Percentiles rank a stretch among this genome's conserved stretches.
phyloP scores from a whole-genome alignment of 768 basidiomycete genomes.

The Ephemerocybe angulata region DNA sequence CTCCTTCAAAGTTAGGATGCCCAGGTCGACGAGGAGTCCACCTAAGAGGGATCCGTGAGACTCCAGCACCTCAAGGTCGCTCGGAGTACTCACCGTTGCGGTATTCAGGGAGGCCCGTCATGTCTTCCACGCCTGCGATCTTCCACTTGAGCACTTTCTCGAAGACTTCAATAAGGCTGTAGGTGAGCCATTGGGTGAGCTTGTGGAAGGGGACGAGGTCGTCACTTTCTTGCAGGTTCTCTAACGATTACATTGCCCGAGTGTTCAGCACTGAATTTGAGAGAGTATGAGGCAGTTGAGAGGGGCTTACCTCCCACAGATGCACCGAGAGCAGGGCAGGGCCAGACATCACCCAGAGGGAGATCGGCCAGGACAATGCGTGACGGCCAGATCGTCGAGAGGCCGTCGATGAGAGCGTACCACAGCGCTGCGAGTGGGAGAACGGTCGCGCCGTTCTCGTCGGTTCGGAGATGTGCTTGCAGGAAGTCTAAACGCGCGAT shows the following conservation, averaged over 20 bases:
- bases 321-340: conserved; percentile 53
- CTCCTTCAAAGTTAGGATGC: conserved; percentile 68
- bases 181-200: conserved; percentile 90
- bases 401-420: conserved; percentile 74
- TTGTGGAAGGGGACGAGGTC: conserved; percentile 94
- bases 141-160: conserved; percentile 75
- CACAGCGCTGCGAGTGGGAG: conserved; percentile 79
- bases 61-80: too few relatives aligned
- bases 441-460: conserved; percentile 34
- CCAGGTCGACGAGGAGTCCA: conserved; percentile 83
- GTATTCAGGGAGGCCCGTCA: conserved; percentile 95
- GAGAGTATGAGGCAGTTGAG: conserved; percentile 1
- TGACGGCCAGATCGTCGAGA: conserved; percentile 88
- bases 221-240: conserved; percentile 44
- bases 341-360: conserved; percentile 92
- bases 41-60: too few relatives aligned
- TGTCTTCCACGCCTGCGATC: conserved; percentile 75
- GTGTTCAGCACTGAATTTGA: conserved; percentile 5
- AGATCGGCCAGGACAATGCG: conserved; percentile 64
- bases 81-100: conserved; percentile 66
- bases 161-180: conserved; percentile 82
- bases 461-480: conserved; percentile 46
- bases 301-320: conserved; percentile 11
- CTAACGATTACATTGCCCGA: background rate
- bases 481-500: conserved; percentile 55